phyloP scores from a whole-genome alignment of 202 grass and related monocot species.

The Panicum hallii region DNA sequence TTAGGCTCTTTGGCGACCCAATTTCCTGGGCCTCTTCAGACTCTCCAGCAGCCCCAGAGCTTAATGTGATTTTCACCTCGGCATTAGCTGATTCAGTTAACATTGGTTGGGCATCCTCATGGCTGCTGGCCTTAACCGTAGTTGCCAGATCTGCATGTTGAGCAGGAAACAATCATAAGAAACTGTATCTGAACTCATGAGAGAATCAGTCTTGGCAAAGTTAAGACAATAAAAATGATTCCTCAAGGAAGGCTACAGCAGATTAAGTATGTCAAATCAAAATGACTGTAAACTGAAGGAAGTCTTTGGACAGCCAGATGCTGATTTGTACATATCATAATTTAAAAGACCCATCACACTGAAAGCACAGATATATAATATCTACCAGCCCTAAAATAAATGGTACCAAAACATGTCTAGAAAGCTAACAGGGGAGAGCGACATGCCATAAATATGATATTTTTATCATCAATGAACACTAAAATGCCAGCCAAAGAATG shows the following conservation, averaged over 20 bases:
- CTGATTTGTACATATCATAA: neutral
- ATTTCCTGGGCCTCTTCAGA: conserved; percentile 52
- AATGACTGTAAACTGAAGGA: neutral
- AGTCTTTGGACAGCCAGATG: neutral
- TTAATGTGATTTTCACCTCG: conserved; percentile 40
- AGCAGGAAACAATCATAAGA: conserved; percentile 21
- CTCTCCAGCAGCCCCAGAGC: conserved; percentile 43
- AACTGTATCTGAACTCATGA: conserved; percentile 7
- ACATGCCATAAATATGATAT: neutral
- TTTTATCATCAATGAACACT: conserved; percentile 16
- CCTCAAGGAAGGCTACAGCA: neutral
- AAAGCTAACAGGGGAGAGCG: neutral
- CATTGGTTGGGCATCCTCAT: conserved; percentile 51
- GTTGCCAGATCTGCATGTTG: conserved; percentile 53
- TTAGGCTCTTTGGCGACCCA: conserved; percentile 72
- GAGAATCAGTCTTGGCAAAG: neutral
- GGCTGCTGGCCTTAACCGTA: conserved; percentile 26
- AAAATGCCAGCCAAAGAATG: neutral
- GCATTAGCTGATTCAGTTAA: conserved; percentile 51
- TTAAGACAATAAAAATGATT: conserved; percentile 9
- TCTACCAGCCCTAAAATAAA: conserved; percentile 9
- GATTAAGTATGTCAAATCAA: neutral
- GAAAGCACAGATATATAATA: neutral
- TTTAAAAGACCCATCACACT: neutral
- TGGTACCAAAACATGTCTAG: neutral